Evolutionary conservation across 164 flowering plant genomes (phyloP).

Genomic region (Umbilicus rupestris): DNA sequence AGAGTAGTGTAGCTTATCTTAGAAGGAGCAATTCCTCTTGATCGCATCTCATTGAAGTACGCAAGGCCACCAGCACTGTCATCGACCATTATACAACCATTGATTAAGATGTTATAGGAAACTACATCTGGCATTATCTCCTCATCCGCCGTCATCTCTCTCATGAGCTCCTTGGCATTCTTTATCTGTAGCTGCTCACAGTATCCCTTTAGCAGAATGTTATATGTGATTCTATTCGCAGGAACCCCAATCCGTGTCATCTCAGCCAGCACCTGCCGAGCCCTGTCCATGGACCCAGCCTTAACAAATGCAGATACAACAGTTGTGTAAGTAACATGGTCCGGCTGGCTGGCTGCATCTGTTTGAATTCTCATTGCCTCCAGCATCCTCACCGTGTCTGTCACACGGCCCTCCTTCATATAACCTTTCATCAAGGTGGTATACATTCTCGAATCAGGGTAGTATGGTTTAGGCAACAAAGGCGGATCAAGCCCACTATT

Average conservation of each 20-base stretch:
- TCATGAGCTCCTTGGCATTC: constrained; percentile 58
- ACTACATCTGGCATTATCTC: constrained; percentile 78
- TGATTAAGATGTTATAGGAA: constrained; percentile 79
- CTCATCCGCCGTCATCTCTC: constrained; percentile 53
- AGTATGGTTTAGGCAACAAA: constrained; percentile 38
- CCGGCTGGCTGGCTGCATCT: constrained; percentile 66
- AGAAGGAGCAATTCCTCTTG: constrained; percentile 70
- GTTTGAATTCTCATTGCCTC: constrained; percentile 82
- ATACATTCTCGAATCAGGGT: constrained; percentile 73
- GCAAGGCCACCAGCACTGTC: constrained; percentile 77
- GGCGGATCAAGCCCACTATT: constrained; percentile 35
- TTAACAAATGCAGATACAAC: constrained; percentile 79
- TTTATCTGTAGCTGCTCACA: constrained; percentile 71
- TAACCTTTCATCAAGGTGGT: constrained; percentile 97
- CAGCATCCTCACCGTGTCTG: constrained; percentile 63
- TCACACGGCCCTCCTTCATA: constrained; percentile 64
- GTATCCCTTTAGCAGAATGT: constrained; percentile 87
- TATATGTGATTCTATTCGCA: constrained; percentile 82
- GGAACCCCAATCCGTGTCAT: constrained; percentile 66
- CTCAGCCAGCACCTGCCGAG: constrained; percentile 66
- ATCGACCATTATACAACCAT: constrained; percentile 78
- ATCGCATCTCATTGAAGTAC: constrained; percentile 86
- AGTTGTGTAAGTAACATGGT: constrained; percentile 84
- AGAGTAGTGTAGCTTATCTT: constrained; percentile 91
- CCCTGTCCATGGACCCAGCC: constrained; percentile 73